These are phyloP conservation scores for Areca catechu DNA, from an alignment of 176 grass and related monocot species.

Conservation along the genomic window DNA sequence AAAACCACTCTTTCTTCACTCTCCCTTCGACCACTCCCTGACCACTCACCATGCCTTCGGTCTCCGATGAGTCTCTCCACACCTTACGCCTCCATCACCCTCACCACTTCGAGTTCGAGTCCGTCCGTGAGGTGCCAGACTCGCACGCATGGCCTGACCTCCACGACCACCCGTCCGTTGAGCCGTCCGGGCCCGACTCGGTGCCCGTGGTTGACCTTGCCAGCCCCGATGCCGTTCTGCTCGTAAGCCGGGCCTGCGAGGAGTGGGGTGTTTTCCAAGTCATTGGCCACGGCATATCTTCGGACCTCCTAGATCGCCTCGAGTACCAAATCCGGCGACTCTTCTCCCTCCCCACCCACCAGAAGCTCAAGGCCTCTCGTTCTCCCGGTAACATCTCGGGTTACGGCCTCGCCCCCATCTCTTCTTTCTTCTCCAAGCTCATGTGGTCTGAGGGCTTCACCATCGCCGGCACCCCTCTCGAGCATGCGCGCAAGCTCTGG, in stretches of 20 bases:
- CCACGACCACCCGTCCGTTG: slow-evolving; percentile 48
- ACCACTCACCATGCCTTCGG: background rate
- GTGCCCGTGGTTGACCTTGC: slow-evolving; percentile 70
- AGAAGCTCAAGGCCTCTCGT: slow-evolving; percentile 63
- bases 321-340: slow-evolving; percentile 53
- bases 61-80: no score
- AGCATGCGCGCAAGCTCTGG: slow-evolving; percentile 80
- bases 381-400: background rate
- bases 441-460: slow-evolving; percentile 77
- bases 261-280: slow-evolving; percentile 85
- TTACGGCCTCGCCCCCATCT: no score
- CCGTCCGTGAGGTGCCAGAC: slow-evolving; percentile 45
- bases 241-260: slow-evolving; percentile 44
- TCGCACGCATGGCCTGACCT: slow-evolving; percentile 73
- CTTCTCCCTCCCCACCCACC: slow-evolving; percentile 61
- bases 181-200: slow-evolving; percentile 17
- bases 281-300: slow-evolving; percentile 37
- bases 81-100: background rate
- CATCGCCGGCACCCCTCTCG: slow-evolving; percentile 6
- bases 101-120: slow-evolving; percentile 41
- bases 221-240: background rate
- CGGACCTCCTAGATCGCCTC: slow-evolving; percentile 31
- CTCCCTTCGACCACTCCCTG: no score
- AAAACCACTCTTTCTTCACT: no score
- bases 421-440: slow-evolving; percentile 70